These are phyloP conservation scores for Carex kokanica DNA, from an alignment of 176 grass and related monocot genomes.

Conservation along the genomic window DNA sequence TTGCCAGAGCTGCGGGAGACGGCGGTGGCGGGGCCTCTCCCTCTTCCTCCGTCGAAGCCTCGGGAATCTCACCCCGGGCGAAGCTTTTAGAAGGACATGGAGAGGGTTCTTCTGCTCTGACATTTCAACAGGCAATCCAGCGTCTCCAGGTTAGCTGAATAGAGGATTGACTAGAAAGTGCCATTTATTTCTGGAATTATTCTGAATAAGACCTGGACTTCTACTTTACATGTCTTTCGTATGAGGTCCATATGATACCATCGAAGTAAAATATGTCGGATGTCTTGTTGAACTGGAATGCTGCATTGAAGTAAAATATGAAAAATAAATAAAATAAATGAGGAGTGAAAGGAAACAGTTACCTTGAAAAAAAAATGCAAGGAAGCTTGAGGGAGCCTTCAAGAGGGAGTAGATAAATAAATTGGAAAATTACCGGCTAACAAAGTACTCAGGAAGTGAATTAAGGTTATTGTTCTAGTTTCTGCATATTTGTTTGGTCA, in stretches of 20 bases:
- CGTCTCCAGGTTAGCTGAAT: constrained; percentile 61
- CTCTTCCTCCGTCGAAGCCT: constrained; percentile 7
- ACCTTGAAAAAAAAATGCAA: not conserved
- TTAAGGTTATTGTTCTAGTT: not conserved
- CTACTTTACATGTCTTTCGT: not conserved
- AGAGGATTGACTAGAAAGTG: not conserved
- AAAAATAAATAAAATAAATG: not conserved
- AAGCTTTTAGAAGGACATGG: not conserved
- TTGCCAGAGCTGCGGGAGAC: constrained; percentile 15
- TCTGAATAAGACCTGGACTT: not conserved
- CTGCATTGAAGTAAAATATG: not conserved
- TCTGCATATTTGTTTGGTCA: not conserved
- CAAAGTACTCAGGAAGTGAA: not conserved
- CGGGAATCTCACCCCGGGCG: constrained; percentile 5
- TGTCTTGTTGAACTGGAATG: not conserved
- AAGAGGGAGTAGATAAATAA: not conserved
- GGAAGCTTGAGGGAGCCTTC: not conserved
- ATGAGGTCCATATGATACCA: not conserved
- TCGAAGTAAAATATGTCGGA: not conserved
- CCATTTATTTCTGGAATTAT: not conserved
- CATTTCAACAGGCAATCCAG: constrained; percentile 95
- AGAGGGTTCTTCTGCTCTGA: constrained; percentile 42
- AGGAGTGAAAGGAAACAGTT: not conserved
- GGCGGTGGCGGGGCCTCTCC: constrained; percentile 24
- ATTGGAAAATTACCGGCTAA: not conserved